These are phyloP conservation scores for Botrytis fragariae DNA, from an alignment of 2,329 filamentous ascomycete genomes.

Conservation along the genomic window DNA sequence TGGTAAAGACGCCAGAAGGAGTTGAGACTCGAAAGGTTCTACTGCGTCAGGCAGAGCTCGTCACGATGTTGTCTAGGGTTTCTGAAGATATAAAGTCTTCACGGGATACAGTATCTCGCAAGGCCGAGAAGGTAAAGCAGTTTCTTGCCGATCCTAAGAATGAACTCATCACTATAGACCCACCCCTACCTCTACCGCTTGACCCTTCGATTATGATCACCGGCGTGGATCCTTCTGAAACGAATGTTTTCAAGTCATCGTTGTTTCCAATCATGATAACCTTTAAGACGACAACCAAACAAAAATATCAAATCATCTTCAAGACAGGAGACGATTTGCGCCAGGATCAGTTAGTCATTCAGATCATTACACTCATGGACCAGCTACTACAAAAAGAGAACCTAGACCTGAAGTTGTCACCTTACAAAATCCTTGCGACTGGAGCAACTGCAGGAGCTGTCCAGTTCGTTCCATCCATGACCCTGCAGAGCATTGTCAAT, in stretches of 20 bases:
- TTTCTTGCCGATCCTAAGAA: constrained; percentile 87
- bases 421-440: constrained; percentile 94
- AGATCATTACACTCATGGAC: constrained; percentile 98
- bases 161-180: constrained; percentile 78
- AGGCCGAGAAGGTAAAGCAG: constrained; percentile 80
- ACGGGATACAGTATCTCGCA: constrained; percentile 67
- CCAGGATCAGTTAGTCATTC: constrained; percentile 95
- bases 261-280: constrained; percentile 87
- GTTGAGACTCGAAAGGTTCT: constrained; percentile 72
- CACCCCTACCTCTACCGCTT: constrained; percentile 81
- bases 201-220: constrained; percentile 79
- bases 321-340: constrained; percentile 95
- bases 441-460: constrained; percentile 85
- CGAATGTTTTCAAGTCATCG: constrained; percentile 92
- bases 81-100: constrained; percentile 84
- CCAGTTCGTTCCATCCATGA: constrained; percentile 87
- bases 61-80: constrained; percentile 82
- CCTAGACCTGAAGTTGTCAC: constrained; percentile 87
- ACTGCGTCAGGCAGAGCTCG: constrained; percentile 82
- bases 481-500: constrained; percentile 75
- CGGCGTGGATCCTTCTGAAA: constrained; percentile 79
- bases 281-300: constrained; percentile 76
- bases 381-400: constrained; percentile 94
- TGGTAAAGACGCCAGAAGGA: constrained; percentile 70
- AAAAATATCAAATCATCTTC: constrained; percentile 89